Evolutionary conservation across 352 stramenopile species (phyloP), one percentile per base, ranked within the genome.

Genomic region (Saprolegnia parasitica): DNA sequence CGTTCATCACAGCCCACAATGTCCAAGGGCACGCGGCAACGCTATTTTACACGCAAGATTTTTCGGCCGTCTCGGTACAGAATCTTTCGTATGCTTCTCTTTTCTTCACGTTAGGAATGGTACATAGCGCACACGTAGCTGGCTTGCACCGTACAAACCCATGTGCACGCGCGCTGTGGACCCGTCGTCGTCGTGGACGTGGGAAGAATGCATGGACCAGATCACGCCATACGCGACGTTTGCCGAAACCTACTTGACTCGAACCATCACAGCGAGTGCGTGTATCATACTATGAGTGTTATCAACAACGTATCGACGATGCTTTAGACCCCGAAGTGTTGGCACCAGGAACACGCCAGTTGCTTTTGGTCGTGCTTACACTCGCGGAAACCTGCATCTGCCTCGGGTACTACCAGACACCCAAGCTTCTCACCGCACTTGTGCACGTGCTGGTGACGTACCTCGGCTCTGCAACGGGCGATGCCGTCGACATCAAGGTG

Each of bases 121-220:
- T 49, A n/a, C n/a, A n/a, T n/a, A 49, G 42, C 10, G 4, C 18
- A 10, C 42, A 4, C 42, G 42, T 4, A 49, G 42, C 8, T 49
- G 42, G 42, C 42, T 49, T 8, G 11, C 8, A 8, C 42, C 42
- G 13, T 11, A 4, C 42, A 15, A 49, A n/a, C 42, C 42, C 42
- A 49, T 49, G 42, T 49, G 42, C 8, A n/a, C 18, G 42, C 13
- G 13, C 4, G 3, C 18, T 49, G 3, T 49, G 42, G 42, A 49
- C 42, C 18, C 42, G 13, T 15, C 11, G 42, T 15, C 42, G 42
- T 15, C 42, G 42, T n/a, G 11, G 42, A 49, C 42, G 42, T 49
- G 42, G 42, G 42, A 49, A 49, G 42, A 49, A 49, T 49, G 42
- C 42, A 49, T 49, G 42, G 42, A 49, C 42, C 42, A 49, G 8